These are phyloP conservation scores for Paramyrothecium sp. DNA, from an alignment of 2,329 filamentous ascomycete species.

Conservation along the genomic window DNA sequence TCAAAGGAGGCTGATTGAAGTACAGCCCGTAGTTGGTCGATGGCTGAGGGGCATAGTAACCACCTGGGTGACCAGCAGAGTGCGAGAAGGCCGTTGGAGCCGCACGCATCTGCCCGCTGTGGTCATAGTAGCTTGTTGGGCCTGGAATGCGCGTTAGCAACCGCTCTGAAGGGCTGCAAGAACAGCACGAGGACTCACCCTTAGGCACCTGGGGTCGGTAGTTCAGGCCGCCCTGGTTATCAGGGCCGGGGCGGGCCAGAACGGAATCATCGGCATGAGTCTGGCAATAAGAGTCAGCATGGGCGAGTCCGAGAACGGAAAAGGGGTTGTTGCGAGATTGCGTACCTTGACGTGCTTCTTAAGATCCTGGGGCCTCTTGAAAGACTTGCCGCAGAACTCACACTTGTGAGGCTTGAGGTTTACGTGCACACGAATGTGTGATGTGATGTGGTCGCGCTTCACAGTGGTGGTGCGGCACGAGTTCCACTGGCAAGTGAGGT, in stretches of 20 bases:
- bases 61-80: constrained; percentile 47
- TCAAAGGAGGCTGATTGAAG: constrained; percentile 66
- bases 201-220: constrained; percentile 55
- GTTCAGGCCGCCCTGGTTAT: constrained; percentile 50
- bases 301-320: background rate
- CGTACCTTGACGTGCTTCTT: constrained; percentile 95
- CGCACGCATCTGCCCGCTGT: constrained; percentile 62
- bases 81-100: constrained; percentile 55
- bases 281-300: constrained; percentile 31
- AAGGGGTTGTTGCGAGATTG: background rate
- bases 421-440: constrained; percentile 98
- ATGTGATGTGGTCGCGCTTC: constrained; percentile 98
- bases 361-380: constrained; percentile 97
- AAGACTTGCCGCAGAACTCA: constrained; percentile 97
- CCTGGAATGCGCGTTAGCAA: constrained; percentile 46
- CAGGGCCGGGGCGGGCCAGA: constrained; percentile 51
- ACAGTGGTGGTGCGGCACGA: constrained; percentile 94
- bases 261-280: constrained; percentile 96
- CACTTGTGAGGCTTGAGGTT: constrained; percentile 98
- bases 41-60: constrained; percentile 59
- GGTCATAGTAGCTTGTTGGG: constrained; percentile 62
- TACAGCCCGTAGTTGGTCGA: constrained; percentile 70
- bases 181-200: constrained; percentile 34
- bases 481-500: constrained; percentile 96
- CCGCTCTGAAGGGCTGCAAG: constrained; percentile 8